These are phyloP conservation scores for Capsicum baccatum DNA, from an alignment of 257 asterid genomes.

Conservation along the genomic window DNA sequence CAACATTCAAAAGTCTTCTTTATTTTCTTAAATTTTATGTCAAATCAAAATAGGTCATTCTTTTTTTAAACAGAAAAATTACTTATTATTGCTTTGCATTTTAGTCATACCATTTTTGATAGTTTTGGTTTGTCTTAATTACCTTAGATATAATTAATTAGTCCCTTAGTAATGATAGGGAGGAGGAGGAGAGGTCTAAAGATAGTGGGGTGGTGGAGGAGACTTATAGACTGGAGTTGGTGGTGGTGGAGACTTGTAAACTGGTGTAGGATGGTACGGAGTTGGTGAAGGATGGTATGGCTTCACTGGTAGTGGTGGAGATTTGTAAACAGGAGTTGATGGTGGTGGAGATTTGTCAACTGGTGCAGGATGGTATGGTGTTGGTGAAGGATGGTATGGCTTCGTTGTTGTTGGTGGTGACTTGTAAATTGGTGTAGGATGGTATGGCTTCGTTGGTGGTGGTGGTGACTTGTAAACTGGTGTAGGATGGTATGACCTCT, in stretches of 20 bases:
- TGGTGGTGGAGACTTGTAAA: neutral
- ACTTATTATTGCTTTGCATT: neutral
- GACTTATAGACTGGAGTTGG: neutral
- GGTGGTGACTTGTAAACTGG: neutral
- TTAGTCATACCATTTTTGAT: neutral
- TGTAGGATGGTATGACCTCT: neutral
- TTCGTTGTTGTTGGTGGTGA: neutral
- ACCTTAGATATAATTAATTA: neutral
- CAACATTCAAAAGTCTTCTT: too few species aligned
- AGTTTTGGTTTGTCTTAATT: neutral
- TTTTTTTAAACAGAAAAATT: too few species aligned
- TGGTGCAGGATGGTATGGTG: neutral
- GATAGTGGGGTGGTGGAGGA: conserved; percentile 5
- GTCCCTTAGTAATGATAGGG: neutral
- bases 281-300: neutral
- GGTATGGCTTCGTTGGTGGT: neutral
- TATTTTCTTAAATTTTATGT: too few species aligned
- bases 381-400: neutral
- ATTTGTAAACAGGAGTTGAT: neutral
- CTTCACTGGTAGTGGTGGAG: neutral
- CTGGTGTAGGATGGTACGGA: neutral
- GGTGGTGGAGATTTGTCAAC: neutral
- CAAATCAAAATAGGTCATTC: too few species aligned
- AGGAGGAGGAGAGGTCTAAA: conserved; percentile 1
- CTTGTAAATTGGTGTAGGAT: neutral